Evolutionary conservation across 179 eudicot species (phyloP).

Genomic region (Corrigiola litoralis): DNA sequence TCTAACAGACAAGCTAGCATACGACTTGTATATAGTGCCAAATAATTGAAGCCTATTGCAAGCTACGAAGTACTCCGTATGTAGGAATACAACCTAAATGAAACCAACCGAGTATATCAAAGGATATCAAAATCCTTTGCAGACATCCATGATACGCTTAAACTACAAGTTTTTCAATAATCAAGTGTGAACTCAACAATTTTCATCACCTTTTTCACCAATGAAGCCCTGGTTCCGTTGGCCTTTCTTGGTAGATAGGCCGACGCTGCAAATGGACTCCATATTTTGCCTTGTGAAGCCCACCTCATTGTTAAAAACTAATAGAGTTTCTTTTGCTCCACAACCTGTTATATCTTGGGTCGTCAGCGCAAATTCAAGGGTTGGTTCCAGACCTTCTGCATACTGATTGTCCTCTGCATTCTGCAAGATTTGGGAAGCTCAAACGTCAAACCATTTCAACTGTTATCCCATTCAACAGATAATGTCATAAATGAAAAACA

Average conservation of each 20-base stretch:
- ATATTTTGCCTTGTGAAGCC: conserved; percentile 33
- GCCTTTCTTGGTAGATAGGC: conserved; percentile 43
- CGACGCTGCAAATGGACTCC: conserved; percentile 40
- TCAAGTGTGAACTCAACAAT: no score
- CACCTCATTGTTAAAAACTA: conserved; percentile 39
- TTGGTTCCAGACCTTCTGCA: conserved; percentile 21
- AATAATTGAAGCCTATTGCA: no score
- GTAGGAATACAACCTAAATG: no score
- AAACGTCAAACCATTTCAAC: neutral
- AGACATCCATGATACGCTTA: no score
- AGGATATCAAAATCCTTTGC: no score
- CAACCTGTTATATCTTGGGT: conserved; percentile 22
- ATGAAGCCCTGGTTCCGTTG: conserved; percentile 33
- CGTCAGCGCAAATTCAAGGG: conserved; percentile 29
- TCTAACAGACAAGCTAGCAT: no score
- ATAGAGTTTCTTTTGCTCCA: conserved; percentile 31
- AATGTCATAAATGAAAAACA: no score
- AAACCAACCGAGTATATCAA: no score
- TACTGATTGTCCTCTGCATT: conserved; percentile 39
- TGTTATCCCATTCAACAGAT: no score
- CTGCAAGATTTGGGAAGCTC: conserved; percentile 3
- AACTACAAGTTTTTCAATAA: no score
- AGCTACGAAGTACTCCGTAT: no score
- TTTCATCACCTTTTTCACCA: conserved; percentile 39
- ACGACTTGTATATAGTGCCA: no score